Percentiles rank a stretch among this genome's conserved stretches.
Conservation (phyloP, 345 rosid genomes). For the Brassica napus region Da-Ae NC_063445.1:4299001-4299500, state of each 20-base stretch:
- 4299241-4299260: slow-evolving; percentile 80
- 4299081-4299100: slow-evolving; percentile 85
- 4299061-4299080: slow-evolving; percentile 79
- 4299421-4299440: slow-evolving; percentile 1
- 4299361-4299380: slow-evolving; percentile 67
- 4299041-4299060: slow-evolving; percentile 59
- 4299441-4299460: slow-evolving; percentile 29
- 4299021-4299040: slow-evolving; percentile 49
- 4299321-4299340: slow-evolving; percentile 80
- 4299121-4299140: slow-evolving; percentile 80
- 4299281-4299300: slow-evolving; percentile 91
- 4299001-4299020: slow-evolving; percentile 74
- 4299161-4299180: slow-evolving; percentile 79
- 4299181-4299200: slow-evolving; percentile 95
- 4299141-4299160: slow-evolving; percentile 63
- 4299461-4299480: slow-evolving; percentile 56
- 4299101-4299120: slow-evolving; percentile 81
- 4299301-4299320: slow-evolving; percentile 90
- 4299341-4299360: slow-evolving; percentile 63
- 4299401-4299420: background rate
- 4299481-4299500: slow-evolving; percentile 41
- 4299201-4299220: slow-evolving; percentile 97
- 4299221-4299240: slow-evolving; percentile 68
- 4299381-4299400: slow-evolving; percentile 20
- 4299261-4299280: slow-evolving; percentile 92